Evolutionary conservation across 1,284 basidiomycete genomes (phyloP).

Genomic region (Ganoderma lingzhi): DNA sequence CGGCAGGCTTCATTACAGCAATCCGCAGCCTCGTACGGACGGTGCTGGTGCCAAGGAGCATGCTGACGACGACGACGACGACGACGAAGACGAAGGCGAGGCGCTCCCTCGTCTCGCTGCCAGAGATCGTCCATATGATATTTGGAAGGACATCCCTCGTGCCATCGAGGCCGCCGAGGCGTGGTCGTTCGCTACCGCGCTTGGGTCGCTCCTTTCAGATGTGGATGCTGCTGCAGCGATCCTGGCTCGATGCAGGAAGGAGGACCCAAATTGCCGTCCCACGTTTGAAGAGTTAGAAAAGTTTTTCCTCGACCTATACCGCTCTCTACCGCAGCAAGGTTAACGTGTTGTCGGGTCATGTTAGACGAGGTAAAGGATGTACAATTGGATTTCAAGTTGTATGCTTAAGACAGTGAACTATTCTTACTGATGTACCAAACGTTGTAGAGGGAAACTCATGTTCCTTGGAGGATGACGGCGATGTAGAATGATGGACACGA

Average conservation of each 20-base stretch:
- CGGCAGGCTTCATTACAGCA: constrained; percentile 2
- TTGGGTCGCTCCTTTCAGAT: not conserved
- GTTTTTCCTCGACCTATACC: not conserved
- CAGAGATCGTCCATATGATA: constrained; percentile 11
- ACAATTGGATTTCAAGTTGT: too few relatives aligned
- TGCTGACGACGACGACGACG: not conserved
- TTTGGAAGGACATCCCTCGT: constrained; percentile 6
- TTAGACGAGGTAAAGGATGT: not conserved
- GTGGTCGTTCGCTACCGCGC: constrained; percentile 11
- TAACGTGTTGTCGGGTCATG: not conserved
- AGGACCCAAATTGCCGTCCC: constrained; percentile 5
- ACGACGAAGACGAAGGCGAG: not conserved
- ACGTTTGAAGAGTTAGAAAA: not conserved
- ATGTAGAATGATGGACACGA: too few relatives aligned
- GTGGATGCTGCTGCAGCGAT: not conserved
- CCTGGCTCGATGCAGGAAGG: not conserved
- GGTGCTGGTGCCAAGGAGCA: not conserved
- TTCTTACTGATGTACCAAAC: too few relatives aligned
- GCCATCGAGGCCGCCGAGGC: constrained; percentile 20
- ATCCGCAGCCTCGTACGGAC: too few relatives aligned
- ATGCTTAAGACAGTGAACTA: too few relatives aligned
- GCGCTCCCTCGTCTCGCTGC: not conserved
- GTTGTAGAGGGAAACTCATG: too few relatives aligned
- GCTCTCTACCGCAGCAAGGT: not conserved
- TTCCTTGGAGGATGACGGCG: too few relatives aligned